phyloP scores from a whole-genome alignment of 768 basidiomycete genomes.

The Lactifluus volemus region DNA sequence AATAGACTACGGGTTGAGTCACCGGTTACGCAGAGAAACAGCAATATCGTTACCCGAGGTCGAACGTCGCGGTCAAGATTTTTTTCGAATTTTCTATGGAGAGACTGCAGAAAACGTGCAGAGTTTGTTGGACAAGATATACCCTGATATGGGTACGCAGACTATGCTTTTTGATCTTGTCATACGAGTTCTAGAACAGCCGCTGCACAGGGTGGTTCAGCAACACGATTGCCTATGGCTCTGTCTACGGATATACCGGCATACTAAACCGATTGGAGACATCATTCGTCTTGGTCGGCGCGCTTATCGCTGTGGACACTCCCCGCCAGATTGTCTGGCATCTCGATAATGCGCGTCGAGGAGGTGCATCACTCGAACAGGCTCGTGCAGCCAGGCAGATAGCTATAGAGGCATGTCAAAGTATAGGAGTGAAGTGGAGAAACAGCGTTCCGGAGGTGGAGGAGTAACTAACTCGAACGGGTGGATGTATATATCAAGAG shows the following conservation, averaged over 20 bases:
- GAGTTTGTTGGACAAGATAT: conserved; percentile 38
- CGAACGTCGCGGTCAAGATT: conserved; percentile 32
- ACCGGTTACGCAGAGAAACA: conserved; percentile 30
- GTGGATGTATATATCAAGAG: too few relatives aligned
- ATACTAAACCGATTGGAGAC: conserved; percentile 45
- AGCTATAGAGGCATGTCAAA: conserved; percentile 40
- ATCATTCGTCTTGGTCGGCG: conserved; percentile 51
- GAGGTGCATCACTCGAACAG: conserved; percentile 46
- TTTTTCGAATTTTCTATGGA: conserved; percentile 47
- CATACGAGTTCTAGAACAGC: neutral
- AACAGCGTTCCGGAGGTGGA: conserved; percentile 39
- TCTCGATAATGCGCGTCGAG: conserved; percentile 44
- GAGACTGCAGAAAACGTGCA: conserved; percentile 43
- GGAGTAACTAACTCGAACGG: neutral
- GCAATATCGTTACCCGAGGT: conserved; percentile 37
- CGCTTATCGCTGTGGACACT: conserved; percentile 52
- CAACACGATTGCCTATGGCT: conserved; percentile 47
- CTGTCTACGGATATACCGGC: conserved; percentile 41
- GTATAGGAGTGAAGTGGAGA: conserved; percentile 45
- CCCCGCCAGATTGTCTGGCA: conserved; percentile 63
- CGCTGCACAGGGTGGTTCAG: conserved; percentile 41
- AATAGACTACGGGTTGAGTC: neutral
- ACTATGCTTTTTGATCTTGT: neutral
- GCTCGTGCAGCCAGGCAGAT: conserved; percentile 46
- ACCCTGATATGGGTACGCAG: conserved; percentile 55